Conservation (phyloP, 768 basidiomycete species). For the Tylopilus sp. region DNA sequence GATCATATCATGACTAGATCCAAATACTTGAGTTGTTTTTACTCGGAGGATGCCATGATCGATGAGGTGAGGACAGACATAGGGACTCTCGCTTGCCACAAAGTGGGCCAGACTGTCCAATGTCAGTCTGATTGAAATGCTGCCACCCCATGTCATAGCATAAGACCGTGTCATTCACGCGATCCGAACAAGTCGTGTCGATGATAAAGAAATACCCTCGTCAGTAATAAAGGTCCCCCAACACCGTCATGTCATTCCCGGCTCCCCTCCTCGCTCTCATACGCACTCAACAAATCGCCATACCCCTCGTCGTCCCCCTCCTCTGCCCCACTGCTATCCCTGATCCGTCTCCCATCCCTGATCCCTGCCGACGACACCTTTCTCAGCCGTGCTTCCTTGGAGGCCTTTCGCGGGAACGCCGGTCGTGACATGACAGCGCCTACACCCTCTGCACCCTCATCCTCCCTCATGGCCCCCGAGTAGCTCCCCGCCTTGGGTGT, state of each 20-base stretch:
- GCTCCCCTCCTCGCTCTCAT: slow-evolving; percentile 68
- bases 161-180: background rate
- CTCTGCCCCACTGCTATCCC: slow-evolving; percentile 60
- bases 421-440: slow-evolving; percentile 23
- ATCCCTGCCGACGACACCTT: slow-evolving; percentile 45
- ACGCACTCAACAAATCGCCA: slow-evolving; percentile 74
- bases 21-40: no score
- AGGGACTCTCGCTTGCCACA: no score
- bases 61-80: no score
- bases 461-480: slow-evolving; percentile 24
- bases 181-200: no score
- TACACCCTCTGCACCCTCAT: background rate
- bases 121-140: no score
- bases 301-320: slow-evolving; percentile 78
- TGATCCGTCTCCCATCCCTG: slow-evolving; percentile 35
- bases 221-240: background rate
- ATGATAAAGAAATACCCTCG: background rate
- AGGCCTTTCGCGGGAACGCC: slow-evolving; percentile 27
- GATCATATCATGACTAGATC: no score
- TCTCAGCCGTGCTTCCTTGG: slow-evolving; percentile 34
- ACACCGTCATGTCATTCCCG: slow-evolving; percentile 16
- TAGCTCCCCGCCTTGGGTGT: slow-evolving; percentile 61
- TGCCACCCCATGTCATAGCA: no score
- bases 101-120: no score
- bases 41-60: no score